Evolutionary conservation across 306 rosid species (phyloP).

Genomic region (Vigna nakashimae): DNA sequence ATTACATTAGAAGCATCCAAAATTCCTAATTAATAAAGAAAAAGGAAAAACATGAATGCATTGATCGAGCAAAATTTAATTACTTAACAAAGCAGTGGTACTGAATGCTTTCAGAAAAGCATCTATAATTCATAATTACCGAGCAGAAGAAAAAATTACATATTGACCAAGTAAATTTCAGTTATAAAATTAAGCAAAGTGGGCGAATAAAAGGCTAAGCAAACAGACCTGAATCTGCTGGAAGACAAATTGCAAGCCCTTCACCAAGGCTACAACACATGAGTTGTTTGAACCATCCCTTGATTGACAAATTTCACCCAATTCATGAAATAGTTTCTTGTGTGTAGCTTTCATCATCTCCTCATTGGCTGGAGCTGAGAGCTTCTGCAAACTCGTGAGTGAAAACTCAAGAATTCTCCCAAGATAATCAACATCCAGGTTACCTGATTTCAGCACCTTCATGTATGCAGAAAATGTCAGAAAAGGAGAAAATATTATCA

Average conservation of each 20-base stretch:
- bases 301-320: constrained; percentile 69
- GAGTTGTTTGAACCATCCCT: constrained; percentile 60
- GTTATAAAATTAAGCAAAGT: background rate
- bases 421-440: constrained; percentile 79
- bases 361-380: constrained; percentile 81
- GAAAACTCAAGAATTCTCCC: constrained; percentile 87
- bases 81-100: background rate
- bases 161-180: constrained; percentile 4
- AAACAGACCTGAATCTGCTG: constrained; percentile 89
- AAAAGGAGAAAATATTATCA: constrained; percentile 16
- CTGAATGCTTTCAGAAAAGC: background rate
- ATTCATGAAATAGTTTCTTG: constrained; percentile 63
- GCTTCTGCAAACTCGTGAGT: constrained; percentile 78
- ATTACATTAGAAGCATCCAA: constrained; percentile 9
- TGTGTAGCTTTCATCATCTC: constrained; percentile 66
- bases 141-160: background rate
- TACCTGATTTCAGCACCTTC: constrained; percentile 83
- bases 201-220: constrained; percentile 29
- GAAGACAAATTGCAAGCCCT: constrained; percentile 85
- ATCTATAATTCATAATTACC: background rate
- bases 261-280: constrained; percentile 74
- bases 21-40: background rate
- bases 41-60: background rate
- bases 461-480: constrained; percentile 37
- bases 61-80: constrained; percentile 3